Evolutionary conservation across 495 filamentous ascomycete species (phyloP).

Genomic region (Stereocaulon alpinum): DNA sequence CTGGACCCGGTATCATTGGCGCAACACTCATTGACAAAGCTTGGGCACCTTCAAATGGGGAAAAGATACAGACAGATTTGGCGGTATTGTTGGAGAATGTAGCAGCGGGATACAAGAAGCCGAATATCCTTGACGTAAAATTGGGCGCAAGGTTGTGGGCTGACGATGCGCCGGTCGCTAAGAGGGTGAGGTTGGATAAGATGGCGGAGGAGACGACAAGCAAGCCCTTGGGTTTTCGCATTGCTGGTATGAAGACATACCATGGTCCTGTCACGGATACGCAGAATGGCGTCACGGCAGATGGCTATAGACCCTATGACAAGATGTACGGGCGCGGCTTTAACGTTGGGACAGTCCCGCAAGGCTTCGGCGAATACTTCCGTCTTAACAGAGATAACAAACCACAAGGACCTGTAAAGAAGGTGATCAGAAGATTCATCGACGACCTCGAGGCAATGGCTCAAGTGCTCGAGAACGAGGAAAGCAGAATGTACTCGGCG

Average conservation of each 20-base stretch:
- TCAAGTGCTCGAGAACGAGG: conserved; percentile 56
- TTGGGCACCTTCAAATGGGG: conserved; percentile 41
- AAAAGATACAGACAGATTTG: conserved; percentile 57
- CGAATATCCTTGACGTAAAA: conserved; percentile 94
- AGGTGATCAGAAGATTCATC: conserved; percentile 46
- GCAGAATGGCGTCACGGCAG: conserved; percentile 32
- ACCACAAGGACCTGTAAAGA: conserved; percentile 37
- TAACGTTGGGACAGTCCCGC: conserved; percentile 55
- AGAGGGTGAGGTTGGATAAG: conserved; percentile 68
- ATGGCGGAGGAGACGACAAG: conserved; percentile 73
- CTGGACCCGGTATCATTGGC: conserved; percentile 6
- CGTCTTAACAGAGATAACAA: conserved; percentile 51
- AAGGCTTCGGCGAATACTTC: conserved; percentile 69
- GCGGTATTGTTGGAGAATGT: conserved; percentile 85
- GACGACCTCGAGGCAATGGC: conserved; percentile 56
- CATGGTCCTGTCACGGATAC: conserved; percentile 43
- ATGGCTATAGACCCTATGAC: conserved; percentile 66
- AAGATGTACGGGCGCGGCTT: conserved; percentile 80
- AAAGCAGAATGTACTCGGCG: conserved; percentile 89
- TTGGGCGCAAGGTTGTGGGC: conserved; percentile 81
- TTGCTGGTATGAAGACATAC: conserved; percentile 92
- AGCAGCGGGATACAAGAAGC: conserved; percentile 66
- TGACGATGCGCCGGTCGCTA: conserved; percentile 64
- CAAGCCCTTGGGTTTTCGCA: conserved; percentile 68
- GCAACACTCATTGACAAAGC: conserved; percentile 23